Percentiles rank a stretch among this genome's conserved stretches.
Conservation (phyloP, 345 rosid species). For the Citropsis articulata region DNA sequence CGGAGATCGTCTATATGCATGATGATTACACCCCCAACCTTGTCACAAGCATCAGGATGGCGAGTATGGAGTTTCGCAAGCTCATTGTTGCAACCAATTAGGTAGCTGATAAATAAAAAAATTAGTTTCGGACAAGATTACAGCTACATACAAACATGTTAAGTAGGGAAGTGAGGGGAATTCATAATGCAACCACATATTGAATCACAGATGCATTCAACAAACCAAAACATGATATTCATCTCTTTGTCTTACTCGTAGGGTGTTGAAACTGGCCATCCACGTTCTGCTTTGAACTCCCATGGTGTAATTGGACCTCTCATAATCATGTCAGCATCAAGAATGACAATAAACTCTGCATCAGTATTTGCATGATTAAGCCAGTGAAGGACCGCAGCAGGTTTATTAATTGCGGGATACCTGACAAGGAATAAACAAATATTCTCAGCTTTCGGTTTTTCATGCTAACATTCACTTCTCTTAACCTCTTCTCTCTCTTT, state of each 20-base stretch:
- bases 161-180: neutral
- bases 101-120: constrained; percentile 53
- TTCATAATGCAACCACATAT: constrained; percentile 1
- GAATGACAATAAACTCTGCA: constrained; percentile 90
- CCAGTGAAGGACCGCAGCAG: constrained; percentile 98
- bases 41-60: constrained; percentile 91
- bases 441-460: neutral
- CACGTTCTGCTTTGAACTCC: constrained; percentile 89
- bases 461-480: neutral
- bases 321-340: constrained; percentile 97
- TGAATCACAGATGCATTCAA: neutral
- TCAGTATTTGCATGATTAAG: constrained; percentile 84
- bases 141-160: neutral
- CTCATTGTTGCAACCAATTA: constrained; percentile 91
- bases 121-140: neutral
- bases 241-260: constrained; percentile 63
- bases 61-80: constrained; percentile 91
- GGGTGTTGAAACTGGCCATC: constrained; percentile 97
- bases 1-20: constrained; percentile 96
- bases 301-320: constrained; percentile 98
- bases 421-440: constrained; percentile 40
- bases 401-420: constrained; percentile 99
- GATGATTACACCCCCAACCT: constrained; percentile 96
- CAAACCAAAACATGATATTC: neutral
- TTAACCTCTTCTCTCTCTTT: neutral